Conservation (phyloP, 805 yeast genomes). For the Danielozyma ontarioensis region DNA sequence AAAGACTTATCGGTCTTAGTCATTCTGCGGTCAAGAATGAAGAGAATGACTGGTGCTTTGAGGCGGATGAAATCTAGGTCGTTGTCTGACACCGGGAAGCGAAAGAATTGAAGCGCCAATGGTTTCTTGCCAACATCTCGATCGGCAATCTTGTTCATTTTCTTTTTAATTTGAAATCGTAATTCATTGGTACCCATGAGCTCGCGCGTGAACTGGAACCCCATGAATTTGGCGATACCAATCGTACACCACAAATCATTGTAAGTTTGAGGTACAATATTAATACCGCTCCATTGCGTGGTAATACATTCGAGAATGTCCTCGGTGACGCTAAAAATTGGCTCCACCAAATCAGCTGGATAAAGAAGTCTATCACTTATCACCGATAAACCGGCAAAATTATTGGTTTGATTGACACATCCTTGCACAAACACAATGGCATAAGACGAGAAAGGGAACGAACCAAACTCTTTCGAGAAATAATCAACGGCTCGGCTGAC, state of each 20-base stretch:
- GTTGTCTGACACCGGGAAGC: conserved; percentile 55
- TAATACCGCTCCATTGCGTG: conserved; percentile 90
- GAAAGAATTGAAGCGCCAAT: conserved; percentile 62
- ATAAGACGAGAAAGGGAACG: conserved; percentile 85
- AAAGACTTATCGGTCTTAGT: conserved; percentile 93
- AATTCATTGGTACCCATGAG: conserved; percentile 84
- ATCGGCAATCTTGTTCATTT: conserved; percentile 62
- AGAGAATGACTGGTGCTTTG: conserved; percentile 82
- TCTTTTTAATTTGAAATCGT: conserved; percentile 61
- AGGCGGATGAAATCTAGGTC: conserved; percentile 68
- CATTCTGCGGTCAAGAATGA: conserved; percentile 85
- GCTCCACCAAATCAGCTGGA: conserved; percentile 72
- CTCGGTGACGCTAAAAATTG: conserved; percentile 67
- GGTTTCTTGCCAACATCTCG: conserved; percentile 79
- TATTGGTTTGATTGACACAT: conserved; percentile 39
- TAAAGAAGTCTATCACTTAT: conserved; percentile 60
- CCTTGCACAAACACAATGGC: conserved; percentile 70
- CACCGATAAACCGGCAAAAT: conserved; percentile 72
- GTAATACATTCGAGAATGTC: conserved; percentile 66
- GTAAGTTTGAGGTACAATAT: conserved; percentile 73
- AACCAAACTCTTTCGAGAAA: conserved; percentile 83
- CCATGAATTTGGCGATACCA: conserved; percentile 83
- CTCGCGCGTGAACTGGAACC: conserved; percentile 58
- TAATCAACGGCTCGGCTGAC: conserved; percentile 76
- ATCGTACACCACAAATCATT: conserved; percentile 86